Conservation (phyloP, 2,329 filamentous ascomycete species). For the Massarina eburnea region DNA sequence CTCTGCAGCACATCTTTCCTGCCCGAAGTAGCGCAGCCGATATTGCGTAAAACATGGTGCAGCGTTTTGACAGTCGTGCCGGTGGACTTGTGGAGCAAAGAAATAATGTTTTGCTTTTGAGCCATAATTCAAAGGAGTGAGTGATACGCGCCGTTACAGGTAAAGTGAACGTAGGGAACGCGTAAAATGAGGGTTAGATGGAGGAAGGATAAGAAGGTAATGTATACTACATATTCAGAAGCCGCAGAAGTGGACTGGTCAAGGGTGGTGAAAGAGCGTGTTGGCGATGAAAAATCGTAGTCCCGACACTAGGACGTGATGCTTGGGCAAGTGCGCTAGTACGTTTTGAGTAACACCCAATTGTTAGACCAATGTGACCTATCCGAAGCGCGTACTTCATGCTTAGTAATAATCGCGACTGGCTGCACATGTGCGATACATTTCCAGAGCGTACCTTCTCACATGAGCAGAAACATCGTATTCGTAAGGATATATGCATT, state of each 20-base stretch:
- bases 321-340: not conserved
- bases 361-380: not conserved
- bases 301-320: not conserved
- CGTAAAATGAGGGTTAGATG: not conserved
- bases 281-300: not conserved
- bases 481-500: not conserved
- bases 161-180: not conserved
- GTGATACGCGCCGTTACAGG: not conserved
- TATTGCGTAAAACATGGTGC: slow-evolving; percentile 61
- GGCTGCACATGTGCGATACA: too few species aligned
- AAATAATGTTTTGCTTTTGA: not conserved
- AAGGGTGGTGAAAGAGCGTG: not conserved
- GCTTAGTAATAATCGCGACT: too few species aligned
- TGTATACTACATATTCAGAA: not conserved
- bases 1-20: slow-evolving; percentile 58
- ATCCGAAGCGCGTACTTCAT: not conserved
- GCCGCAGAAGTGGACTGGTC: not conserved
- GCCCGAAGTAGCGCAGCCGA: slow-evolving; percentile 61
- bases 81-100: slow-evolving; percentile 8
- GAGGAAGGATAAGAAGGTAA: not conserved
- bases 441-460: not conserved
- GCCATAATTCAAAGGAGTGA: not conserved
- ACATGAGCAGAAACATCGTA: too few species aligned
- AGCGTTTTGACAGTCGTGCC: slow-evolving; percentile 53
- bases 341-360: not conserved